Percentiles rank a stretch among this genome's conserved stretches.
Evolutionary conservation across 208 protist species (phyloP).

Genomic region (Crithidia acanthocephali): DNA sequence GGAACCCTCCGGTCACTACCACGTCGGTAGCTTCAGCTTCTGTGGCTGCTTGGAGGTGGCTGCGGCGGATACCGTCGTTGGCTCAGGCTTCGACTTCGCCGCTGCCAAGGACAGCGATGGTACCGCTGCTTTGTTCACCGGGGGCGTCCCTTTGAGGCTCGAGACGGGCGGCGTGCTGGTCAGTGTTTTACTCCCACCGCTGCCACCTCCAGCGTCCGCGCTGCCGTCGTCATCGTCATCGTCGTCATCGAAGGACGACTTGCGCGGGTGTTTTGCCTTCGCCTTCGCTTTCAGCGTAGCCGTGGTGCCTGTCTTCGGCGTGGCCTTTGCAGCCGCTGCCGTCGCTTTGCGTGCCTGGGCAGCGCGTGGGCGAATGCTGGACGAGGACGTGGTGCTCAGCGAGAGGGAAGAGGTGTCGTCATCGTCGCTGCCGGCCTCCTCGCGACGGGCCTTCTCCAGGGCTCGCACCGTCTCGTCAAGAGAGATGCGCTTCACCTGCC

Average conservation of each 20-base stretch:
- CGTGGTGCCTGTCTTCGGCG: neutral
- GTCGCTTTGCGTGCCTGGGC: neutral
- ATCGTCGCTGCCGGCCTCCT: neutral
- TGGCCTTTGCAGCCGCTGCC: neutral
- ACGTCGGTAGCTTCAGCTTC: constrained; percentile 39
- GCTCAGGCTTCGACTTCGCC: neutral
- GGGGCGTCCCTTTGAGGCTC: neutral
- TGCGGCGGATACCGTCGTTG: neutral
- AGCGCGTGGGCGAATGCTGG: neutral
- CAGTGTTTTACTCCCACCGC: neutral
- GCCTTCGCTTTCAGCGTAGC: neutral
- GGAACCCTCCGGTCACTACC: constrained; percentile 16
- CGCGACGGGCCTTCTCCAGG: constrained; percentile 10
- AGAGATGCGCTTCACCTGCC: constrained; percentile 1
- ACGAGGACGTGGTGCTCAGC: constrained; percentile 18
- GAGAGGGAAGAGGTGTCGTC: constrained; percentile 29
- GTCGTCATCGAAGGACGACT: constrained; percentile 49
- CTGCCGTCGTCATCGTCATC: constrained; percentile 13
- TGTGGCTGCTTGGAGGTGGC: constrained; percentile 1
- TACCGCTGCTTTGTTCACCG: neutral
- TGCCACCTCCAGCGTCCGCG: neutral
- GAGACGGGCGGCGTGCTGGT: neutral
- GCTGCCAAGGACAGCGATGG: neutral
- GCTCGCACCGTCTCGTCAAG: neutral
- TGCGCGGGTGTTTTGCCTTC: constrained; percentile 11